Evolutionary conservation across 192 early-diverging fungal genomes (phyloP).

Genomic region (Haplosporangium gracile): DNA sequence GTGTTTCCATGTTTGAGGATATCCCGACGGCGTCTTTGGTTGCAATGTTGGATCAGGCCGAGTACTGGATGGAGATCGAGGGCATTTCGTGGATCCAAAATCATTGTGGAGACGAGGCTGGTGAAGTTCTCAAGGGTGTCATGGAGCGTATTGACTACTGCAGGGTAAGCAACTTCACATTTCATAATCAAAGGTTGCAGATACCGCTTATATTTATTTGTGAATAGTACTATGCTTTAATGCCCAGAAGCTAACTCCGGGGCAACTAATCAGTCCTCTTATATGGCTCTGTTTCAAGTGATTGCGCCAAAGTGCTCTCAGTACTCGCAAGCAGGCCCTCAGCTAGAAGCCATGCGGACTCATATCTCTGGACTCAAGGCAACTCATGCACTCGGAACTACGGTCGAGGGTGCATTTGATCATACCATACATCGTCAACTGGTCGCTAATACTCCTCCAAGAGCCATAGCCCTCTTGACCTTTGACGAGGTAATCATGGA

Average conservation of each 20-base stretch:
- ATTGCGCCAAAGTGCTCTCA: slow-evolving; percentile 58
- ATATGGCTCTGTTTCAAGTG: slow-evolving; percentile 60
- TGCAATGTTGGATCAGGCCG: slow-evolving; percentile 52
- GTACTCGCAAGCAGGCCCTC: slow-evolving; percentile 50
- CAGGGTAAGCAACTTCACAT: slow-evolving; percentile 25
- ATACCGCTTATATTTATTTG: not conserved
- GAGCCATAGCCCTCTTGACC: slow-evolving; percentile 65
- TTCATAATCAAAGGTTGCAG: not conserved
- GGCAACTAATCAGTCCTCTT: slow-evolving; percentile 55
- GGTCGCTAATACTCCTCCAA: slow-evolving; percentile 72
- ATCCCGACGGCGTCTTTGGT: slow-evolving; percentile 51
- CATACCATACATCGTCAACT: slow-evolving; percentile 72
- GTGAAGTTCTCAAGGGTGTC: slow-evolving; percentile 1
- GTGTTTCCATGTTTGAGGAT: slow-evolving; percentile 60
- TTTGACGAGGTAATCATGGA: slow-evolving; percentile 54
- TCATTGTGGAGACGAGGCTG: slow-evolving; percentile 15
- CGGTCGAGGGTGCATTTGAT: slow-evolving; percentile 67
- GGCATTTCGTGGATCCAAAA: slow-evolving; percentile 52
- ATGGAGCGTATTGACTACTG: slow-evolving; percentile 32
- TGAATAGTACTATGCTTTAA: not conserved
- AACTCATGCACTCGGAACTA: slow-evolving; percentile 40
- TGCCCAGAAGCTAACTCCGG: slow-evolving; percentile 35
- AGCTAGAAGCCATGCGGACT: slow-evolving; percentile 25
- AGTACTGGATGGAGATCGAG: slow-evolving; percentile 45
- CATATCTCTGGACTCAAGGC: slow-evolving; percentile 22